Evolutionary conservation across 257 asterid species (phyloP), one percentile per base, ranked within the genome.

Genomic region (Anisodus tanguticus): DNA sequence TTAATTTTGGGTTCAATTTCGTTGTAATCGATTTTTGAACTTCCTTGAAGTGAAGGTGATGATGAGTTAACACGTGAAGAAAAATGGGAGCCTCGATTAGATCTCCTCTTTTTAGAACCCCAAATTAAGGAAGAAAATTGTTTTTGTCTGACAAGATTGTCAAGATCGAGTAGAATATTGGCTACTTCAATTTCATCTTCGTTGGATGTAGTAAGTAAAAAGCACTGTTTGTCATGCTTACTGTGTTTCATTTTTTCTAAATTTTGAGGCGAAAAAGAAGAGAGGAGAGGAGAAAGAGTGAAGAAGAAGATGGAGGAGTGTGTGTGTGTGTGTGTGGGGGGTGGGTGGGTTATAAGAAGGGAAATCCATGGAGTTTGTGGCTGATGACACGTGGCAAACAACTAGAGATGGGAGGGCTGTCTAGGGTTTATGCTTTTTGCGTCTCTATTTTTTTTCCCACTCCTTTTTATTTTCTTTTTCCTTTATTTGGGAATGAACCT

Each of bases 331-430:
- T n/a, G 45, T 0, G 5, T 3, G 45, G 45, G 5, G 45, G 3
- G 22, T 60, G 8, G 35, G 79, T 71, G 45, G 78, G 66, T 67
- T 37, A 39, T 26, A 57, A 81, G 59, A 41, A 41, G 72, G 80
- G 82, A 81, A 89, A 90, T 82, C 87, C 85, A 76, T 70, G 76
- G 86, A 76, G 58, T 57, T 71, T 39, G 85, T 64, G 90, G 90
- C 81, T 74, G 76, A 19, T 86, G 93, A 91, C 95, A 90, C 95
- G 95, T 93, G 97, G 80, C 90, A 57, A 8, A 2, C 49, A 39
- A 63, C 43, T 85, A 87, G 88, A 87, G 91, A 92, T 85, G 62
- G 81, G 77, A 82, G 82, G 80, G 84, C 79, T 82, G 81, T 83
- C 86, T 92, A 90, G 94, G 94, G 91, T 88, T 88, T 88, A 86